These are phyloP conservation scores for Cladochytrium replicatum DNA, from an alignment of 192 early-diverging fungal genomes.

Conservation along the genomic window DNA sequence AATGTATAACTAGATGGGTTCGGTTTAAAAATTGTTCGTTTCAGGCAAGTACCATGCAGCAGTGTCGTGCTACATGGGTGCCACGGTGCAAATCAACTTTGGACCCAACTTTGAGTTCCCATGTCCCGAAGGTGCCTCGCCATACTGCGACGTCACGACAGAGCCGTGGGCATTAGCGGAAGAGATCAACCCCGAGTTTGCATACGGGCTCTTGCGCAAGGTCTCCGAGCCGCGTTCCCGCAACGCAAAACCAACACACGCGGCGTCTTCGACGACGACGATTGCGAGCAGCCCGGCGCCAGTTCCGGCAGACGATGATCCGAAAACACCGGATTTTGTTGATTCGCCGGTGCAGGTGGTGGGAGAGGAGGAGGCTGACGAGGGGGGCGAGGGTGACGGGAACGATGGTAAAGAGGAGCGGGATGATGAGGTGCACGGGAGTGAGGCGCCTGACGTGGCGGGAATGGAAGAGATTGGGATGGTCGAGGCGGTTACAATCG, in stretches of 20 bases:
- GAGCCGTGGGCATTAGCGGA: not conserved
- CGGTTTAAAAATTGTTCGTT: conserved; percentile 1
- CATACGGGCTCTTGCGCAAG: conserved; percentile 4
- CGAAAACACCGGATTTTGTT: not conserved
- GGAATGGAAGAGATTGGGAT: too few relatives aligned
- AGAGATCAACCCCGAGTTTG: conserved; percentile 1
- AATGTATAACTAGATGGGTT: not conserved
- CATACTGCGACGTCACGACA: conserved; percentile 6
- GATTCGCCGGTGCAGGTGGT: conserved; percentile 1
- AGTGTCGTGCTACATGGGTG: conserved; percentile 56
- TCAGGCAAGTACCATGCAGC: conserved; percentile 67
- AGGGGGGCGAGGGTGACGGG: conserved; percentile 3
- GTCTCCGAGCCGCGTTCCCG: conserved; percentile 7
- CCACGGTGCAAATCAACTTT: conserved; percentile 53
- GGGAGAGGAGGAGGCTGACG: conserved; percentile 4
- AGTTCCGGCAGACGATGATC: conserved; percentile 1
- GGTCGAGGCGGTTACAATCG: too few relatives aligned
- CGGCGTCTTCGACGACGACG: not conserved
- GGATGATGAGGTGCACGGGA: not conserved
- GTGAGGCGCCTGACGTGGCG: not conserved
- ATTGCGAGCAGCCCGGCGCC: conserved; percentile 1
- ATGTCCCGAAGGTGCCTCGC: conserved; percentile 29
- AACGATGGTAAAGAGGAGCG: conserved; percentile 8
- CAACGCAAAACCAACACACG: conserved; percentile 2
- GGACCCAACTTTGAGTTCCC: conserved; percentile 57